phyloP scores from a whole-genome alignment of 1,284 basidiomycete species.

The Ganoderma lucidum region DNA sequence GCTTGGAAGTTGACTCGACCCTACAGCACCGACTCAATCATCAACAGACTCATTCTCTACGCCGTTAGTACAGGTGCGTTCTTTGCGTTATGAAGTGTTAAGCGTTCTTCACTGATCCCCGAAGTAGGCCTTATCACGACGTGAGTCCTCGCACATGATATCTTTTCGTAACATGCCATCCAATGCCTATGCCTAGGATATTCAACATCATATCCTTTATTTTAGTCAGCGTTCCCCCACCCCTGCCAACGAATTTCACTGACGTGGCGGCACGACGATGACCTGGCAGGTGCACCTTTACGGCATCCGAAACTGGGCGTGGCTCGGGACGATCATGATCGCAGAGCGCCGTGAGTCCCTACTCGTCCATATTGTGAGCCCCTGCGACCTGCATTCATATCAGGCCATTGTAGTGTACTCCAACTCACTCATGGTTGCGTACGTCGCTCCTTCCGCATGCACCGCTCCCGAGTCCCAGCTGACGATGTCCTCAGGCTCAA shows the following conservation, averaged over 20 bases:
- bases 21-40: slow-evolving; percentile 7
- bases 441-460: background rate
- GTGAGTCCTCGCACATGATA: background rate
- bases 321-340: slow-evolving; percentile 10
- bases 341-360: slow-evolving; percentile 1
- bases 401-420: background rate
- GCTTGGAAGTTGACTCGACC: background rate
- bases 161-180: too few species aligned
- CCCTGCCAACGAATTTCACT: background rate
- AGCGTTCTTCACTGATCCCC: background rate
- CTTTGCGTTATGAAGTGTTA: background rate
- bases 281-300: slow-evolving; percentile 6
- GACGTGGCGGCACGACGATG: background rate
- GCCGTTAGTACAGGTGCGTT: slow-evolving; percentile 7
- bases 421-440: slow-evolving; percentile 1
- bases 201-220: slow-evolving; percentile 11
- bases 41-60: slow-evolving; percentile 11
- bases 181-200: background rate
- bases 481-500: background rate
- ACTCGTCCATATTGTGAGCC: background rate
- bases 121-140: slow-evolving; percentile 1
- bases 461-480: background rate
- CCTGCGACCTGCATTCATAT: background rate
- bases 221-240: background rate
- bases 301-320: background rate